phyloP scores from a whole-genome alignment of 192 early-diverging fungal species.

The Kappamyces sp. region DNA sequence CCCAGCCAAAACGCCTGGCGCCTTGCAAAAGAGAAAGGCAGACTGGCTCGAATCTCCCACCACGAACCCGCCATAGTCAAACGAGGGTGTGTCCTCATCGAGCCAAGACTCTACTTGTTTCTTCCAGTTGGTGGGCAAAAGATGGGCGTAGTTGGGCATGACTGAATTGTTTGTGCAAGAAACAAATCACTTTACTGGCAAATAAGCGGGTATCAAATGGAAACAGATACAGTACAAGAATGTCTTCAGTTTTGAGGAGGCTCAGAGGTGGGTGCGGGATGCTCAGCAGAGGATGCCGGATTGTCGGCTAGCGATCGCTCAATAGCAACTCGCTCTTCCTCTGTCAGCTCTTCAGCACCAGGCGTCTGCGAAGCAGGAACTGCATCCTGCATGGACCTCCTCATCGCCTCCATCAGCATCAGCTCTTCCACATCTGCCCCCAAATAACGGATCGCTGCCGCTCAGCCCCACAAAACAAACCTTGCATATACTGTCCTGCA shows the following conservation, averaged over 20 bases:
- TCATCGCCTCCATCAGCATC: constrained; percentile 88
- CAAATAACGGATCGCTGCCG: constrained; percentile 62
- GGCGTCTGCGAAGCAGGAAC: neutral
- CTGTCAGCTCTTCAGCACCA: neutral
- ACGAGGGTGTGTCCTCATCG: constrained; percentile 91
- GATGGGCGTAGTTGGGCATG: constrained; percentile 44
- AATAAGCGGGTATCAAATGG: neutral
- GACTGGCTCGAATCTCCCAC: constrained; percentile 79
- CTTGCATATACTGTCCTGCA: neutral
- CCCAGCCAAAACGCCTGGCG: constrained; percentile 82
- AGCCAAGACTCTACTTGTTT: constrained; percentile 75
- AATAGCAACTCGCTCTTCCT: neutral
- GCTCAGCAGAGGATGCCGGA: neutral
- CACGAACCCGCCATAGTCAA: constrained; percentile 96
- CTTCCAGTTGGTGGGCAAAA: constrained; percentile 72
- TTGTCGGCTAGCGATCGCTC: neutral
- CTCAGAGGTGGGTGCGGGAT: too few relatives aligned
- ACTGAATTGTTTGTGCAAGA: constrained; percentile 22
- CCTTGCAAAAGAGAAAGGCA: constrained; percentile 84
- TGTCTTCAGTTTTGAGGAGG: neutral
- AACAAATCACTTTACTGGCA: constrained; percentile 1
- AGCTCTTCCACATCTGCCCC: constrained; percentile 84
- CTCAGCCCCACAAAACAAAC: neutral
- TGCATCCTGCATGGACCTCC: constrained; percentile 44
- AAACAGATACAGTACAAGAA: neutral